phyloP scores from a whole-genome alignment of 164 flowering plant species.

The Brasenia schreberi region DNA sequence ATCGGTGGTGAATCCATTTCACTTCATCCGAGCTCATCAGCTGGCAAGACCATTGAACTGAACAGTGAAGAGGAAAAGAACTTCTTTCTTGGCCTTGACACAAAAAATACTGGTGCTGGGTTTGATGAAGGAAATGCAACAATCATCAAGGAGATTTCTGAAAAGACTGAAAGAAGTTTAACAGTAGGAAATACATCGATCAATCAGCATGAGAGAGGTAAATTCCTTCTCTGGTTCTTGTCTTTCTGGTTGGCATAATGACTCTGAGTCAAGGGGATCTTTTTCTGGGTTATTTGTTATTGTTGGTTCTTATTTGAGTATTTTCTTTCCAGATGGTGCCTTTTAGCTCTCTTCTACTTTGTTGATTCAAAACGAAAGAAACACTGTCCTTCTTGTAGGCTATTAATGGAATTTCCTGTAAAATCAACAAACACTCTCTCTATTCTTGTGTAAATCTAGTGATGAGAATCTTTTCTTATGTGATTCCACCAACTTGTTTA shows the following conservation, averaged over 20 bases:
- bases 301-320: background rate
- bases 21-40: constrained; percentile 23
- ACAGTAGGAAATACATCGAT: background rate
- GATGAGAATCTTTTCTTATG: too few relatives aligned
- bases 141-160: background rate
- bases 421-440: too few relatives aligned
- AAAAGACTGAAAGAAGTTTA: background rate
- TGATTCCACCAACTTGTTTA: too few relatives aligned
- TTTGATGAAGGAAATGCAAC: background rate
- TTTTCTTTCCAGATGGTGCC: background rate
- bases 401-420: too few relatives aligned
- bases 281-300: background rate
- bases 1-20: constrained; percentile 26
- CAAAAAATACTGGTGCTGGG: background rate
- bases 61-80: constrained; percentile 28
- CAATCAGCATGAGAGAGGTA: background rate
- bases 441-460: too few relatives aligned
- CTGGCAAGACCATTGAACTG: constrained; percentile 24
- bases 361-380: background rate
- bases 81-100: constrained; percentile 22
- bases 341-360: background rate
- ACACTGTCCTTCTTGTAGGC: too few relatives aligned
- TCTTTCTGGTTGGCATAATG: background rate
- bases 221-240: background rate
- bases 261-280: background rate